Evolutionary conservation across 164 flowering plant species (phyloP).

Genomic region (Amborella trichopoda): DNA sequence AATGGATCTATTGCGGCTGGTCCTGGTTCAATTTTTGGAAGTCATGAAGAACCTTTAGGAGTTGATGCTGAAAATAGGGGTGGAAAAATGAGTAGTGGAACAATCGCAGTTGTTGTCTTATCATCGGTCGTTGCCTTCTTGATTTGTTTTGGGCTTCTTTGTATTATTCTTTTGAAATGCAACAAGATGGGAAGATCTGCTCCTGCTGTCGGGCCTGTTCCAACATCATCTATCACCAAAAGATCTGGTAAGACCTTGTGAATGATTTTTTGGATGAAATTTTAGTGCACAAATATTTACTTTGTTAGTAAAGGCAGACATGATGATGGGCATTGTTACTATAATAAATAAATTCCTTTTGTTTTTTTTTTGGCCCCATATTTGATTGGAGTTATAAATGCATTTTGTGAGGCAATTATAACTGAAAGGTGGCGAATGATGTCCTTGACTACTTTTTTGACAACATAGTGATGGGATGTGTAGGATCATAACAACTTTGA

Average conservation of each 20-base stretch:
- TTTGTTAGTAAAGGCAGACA: too few relatives aligned
- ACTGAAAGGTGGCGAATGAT: too few relatives aligned
- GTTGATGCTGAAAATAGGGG: constrained; percentile 51
- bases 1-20: constrained; percentile 20
- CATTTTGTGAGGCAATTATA: neutral
- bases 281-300: too few relatives aligned
- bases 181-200: constrained; percentile 52
- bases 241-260: constrained; percentile 53
- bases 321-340: neutral
- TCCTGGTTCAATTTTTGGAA: constrained; percentile 25
- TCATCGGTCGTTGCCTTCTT: constrained; percentile 65
- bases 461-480: too few relatives aligned
- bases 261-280: too few relatives aligned
- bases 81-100: constrained; percentile 47
- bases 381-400: neutral
- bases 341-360: neutral
- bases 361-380: neutral
- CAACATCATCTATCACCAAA: constrained; percentile 50
- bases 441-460: too few relatives aligned
- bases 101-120: constrained; percentile 46
- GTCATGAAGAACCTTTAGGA: constrained; percentile 42
- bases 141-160: constrained; percentile 44
- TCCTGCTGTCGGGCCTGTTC: constrained; percentile 65
- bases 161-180: constrained; percentile 39
- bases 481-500: too few relatives aligned